phyloP scores from a whole-genome alignment of 192 early-diverging fungal genomes.

The Backusella parvicylindrica region DNA sequence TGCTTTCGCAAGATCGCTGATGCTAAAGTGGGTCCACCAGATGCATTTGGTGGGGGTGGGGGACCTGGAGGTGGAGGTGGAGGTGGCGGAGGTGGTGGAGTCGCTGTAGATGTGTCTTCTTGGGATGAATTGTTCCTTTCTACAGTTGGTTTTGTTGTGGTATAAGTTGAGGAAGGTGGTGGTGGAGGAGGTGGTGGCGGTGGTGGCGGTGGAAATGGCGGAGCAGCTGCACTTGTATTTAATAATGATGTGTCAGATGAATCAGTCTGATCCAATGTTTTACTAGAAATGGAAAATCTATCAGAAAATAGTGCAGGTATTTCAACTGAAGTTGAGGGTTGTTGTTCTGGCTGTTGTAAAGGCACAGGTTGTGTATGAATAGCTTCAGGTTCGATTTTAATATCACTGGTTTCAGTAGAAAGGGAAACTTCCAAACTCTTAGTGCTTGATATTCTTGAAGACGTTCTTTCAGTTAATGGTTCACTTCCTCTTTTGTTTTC shows the following conservation, averaged over 20 bases:
- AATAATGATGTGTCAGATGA: neutral
- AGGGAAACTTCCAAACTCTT: neutral
- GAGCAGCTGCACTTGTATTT: neutral
- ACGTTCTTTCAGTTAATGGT: neutral
- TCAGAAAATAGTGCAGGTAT: neutral
- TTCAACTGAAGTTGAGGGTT: neutral
- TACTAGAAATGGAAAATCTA: neutral
- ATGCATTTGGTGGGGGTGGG: conserved; percentile 16
- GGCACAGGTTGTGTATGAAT: neutral
- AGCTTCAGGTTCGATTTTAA: neutral
- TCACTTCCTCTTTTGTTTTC: neutral
- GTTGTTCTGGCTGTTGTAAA: neutral
- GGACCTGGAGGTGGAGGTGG: conserved; percentile 18
- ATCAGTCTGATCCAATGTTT: neutral
- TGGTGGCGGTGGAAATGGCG: conserved; percentile 11
- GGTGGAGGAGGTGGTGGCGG: conserved; percentile 24
- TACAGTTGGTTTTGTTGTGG: neutral
- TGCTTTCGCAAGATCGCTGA: conserved; percentile 15
- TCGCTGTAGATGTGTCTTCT: neutral
- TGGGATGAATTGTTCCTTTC: neutral
- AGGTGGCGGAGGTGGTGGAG: conserved; percentile 3
- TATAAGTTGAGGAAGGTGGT: neutral
- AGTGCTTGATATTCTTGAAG: neutral
- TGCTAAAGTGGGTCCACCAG: conserved; percentile 7
- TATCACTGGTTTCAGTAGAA: neutral